These are phyloP conservation scores for Poterioochromonas sp. DNA, from an alignment of 352 stramenopile species.

Conservation along the genomic window DNA sequence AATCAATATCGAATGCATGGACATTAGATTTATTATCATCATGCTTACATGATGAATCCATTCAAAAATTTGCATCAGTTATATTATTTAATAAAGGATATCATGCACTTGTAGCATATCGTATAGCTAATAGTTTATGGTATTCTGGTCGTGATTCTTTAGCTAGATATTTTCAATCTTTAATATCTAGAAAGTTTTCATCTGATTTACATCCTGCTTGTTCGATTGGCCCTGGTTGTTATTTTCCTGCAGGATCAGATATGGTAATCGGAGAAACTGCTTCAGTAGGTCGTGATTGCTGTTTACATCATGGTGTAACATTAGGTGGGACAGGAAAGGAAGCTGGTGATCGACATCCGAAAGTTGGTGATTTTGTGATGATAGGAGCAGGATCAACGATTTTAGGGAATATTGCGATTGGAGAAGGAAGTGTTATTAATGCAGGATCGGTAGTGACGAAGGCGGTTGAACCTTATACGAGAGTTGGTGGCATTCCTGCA, in stretches of 20 bases:
- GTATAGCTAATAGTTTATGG: slow-evolving; percentile 48
- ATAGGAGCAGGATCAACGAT: slow-evolving; percentile 55
- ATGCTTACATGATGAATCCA: slow-evolving; percentile 47
- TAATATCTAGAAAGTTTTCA: neutral
- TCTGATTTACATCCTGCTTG: slow-evolving; percentile 57
- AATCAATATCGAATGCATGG: slow-evolving; percentile 41
- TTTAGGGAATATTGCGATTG: slow-evolving; percentile 62
- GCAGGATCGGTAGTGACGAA: slow-evolving; percentile 52
- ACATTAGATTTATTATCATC: slow-evolving; percentile 48
- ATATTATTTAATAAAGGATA: slow-evolving; percentile 59
- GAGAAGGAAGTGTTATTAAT: slow-evolving; percentile 41
- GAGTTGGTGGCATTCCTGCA: neutral
- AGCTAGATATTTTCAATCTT: slow-evolving; percentile 34
- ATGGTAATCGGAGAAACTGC: slow-evolving; percentile 70
- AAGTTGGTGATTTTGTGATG: slow-evolving; percentile 57
- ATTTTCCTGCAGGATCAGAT: slow-evolving; percentile 49
- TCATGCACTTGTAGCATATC: slow-evolving; percentile 48
- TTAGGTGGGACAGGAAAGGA: slow-evolving; percentile 66
- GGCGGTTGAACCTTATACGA: neutral
- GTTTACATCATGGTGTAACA: slow-evolving; percentile 62
- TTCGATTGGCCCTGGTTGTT: slow-evolving; percentile 48
- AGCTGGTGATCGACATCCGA: slow-evolving; percentile 64
- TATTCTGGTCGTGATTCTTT: neutral
- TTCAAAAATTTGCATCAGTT: slow-evolving; percentile 48
- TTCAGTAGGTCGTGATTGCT: slow-evolving; percentile 56